phyloP scores from a whole-genome alignment of 164 flowering plant genomes.

The Annona cherimola region DNA sequence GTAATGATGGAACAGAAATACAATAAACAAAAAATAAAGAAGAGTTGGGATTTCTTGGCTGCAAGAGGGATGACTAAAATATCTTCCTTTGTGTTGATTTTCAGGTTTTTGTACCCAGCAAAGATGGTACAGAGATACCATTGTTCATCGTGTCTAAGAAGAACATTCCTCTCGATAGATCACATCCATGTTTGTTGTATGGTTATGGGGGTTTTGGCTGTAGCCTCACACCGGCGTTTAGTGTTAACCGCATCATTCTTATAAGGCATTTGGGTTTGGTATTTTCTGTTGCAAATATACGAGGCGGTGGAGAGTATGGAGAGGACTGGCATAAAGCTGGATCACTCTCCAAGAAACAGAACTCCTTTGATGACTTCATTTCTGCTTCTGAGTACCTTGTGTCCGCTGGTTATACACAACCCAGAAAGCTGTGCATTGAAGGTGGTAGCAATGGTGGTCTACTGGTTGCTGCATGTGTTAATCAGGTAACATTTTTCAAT shows the following conservation, averaged over 20 bases:
- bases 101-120: conserved; percentile 89
- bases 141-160: conserved; percentile 80
- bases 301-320: conserved; percentile 99
- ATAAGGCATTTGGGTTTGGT: conserved; percentile 65
- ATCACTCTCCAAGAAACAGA: conserved; percentile 81
- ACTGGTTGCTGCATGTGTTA: conserved; percentile 88
- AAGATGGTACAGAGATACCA: conserved; percentile 88
- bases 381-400: conserved; percentile 84
- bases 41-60: background rate
- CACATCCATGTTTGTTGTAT: conserved; percentile 84
- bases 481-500: conserved; percentile 50
- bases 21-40: too few species aligned
- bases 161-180: conserved; percentile 70
- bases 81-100: background rate
- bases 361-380: conserved; percentile 96
- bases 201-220: conserved; percentile 96
- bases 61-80: background rate
- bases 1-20: background rate
- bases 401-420: conserved; percentile 83
- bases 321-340: conserved; percentile 99
- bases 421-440: conserved; percentile 84
- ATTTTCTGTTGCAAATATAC: conserved; percentile 83
- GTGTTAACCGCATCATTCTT: conserved; percentile 61
- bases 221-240: conserved; percentile 80
- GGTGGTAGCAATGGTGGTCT: conserved; percentile 99